Evolutionary conservation across 2,329 filamentous ascomycete species (phyloP), one percentile per base, ranked within the genome.

Genomic region (Epichloe sylvatica): DNA sequence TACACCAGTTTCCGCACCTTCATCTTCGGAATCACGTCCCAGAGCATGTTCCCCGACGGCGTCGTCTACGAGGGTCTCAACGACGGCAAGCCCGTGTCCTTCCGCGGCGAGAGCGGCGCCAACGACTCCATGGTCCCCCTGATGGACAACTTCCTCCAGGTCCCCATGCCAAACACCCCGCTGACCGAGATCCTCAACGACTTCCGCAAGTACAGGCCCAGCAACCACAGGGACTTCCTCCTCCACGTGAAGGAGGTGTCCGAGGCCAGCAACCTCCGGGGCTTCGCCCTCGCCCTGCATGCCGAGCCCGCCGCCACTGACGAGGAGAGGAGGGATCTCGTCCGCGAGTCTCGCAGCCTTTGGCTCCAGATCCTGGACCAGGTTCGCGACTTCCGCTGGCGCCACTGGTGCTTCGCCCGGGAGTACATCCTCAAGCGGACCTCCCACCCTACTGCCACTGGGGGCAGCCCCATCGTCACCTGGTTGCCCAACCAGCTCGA

Each of bases 41-140:
- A 96, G 68, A 83, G 81, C 60, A 95, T 96, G 89, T 96, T 96
- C 67, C 90, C 90, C 8, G 73, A 90, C 54, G 91, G 91, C 8
- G 91, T 96, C 7, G 69, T 94, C 44, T 96, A 96, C 64, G 84
- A 94, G 64, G 89, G 88, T 8, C 78, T 91, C 53, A 83, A 83
- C 55, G 80, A 84, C 52, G 66, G 67, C 52, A 64, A 85, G 62
- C 84, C 86, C 4, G 70, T 88, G 64, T 83, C 77, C 50, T 96
- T 96, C 77, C 83, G 91, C 34, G 91, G 91, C 57, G 91, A 96
- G 70, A 89, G 83, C 46, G 91, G 91, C 41, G 91, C 91, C 56
- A 96, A 96, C 63, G 91, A 97, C 70, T 86, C 83, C 69, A 96
- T 97, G 75, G 83, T 94, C 49, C 90, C 91, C 3, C 78, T 96